Conservation (phyloP, 345 rosid species). For the Syzygium oleosum region DNA sequence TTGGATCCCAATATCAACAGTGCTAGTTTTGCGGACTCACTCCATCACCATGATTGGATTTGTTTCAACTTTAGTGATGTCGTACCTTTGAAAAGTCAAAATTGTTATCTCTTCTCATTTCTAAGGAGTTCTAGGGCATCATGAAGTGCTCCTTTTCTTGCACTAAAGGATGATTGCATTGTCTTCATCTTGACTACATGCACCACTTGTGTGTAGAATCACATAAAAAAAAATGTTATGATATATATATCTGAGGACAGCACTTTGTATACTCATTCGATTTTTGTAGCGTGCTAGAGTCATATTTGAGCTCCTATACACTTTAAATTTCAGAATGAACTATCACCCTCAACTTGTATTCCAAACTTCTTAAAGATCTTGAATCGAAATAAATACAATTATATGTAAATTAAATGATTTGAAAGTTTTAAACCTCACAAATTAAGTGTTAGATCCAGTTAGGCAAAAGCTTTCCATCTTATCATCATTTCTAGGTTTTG, state of each 20-base stretch:
- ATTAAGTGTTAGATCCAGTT: neutral
- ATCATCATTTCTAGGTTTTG: neutral
- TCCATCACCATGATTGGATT: neutral
- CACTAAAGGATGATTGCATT: neutral
- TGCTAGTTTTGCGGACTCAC: neutral
- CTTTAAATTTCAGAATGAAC: neutral
- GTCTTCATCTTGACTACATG: neutral
- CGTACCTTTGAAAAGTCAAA: neutral
- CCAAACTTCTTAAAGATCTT: neutral
- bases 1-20: neutral
- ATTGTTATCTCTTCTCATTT: neutral
- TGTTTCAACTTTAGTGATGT: neutral
- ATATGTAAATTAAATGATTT: neutral
- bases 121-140: neutral
- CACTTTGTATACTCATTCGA: too few species aligned
- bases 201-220: neutral
- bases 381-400: neutral
- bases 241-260: neutral
- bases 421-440: neutral
- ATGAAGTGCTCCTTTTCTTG: neutral
- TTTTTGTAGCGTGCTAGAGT: neutral
- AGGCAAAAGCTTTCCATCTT: neutral
- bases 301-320: neutral
- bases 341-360: neutral
- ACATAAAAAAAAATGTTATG: neutral